Evolutionary conservation across 352 stramenopile species (phyloP), one percentile per base, ranked within the genome.

Genomic region (Aphanomyces cochlioides): DNA sequence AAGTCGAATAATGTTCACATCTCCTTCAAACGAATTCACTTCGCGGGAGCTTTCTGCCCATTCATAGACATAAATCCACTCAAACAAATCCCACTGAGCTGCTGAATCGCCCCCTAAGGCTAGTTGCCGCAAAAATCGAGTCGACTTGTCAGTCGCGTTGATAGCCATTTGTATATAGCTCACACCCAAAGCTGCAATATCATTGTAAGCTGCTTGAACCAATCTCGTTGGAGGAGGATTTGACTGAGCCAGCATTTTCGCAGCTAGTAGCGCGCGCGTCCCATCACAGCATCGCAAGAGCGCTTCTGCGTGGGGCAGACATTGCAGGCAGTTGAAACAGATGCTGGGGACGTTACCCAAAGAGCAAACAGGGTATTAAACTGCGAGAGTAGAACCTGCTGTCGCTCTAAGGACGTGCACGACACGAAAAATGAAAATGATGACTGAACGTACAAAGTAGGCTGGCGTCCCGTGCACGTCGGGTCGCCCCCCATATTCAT

Each of bases 51-150:
- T n/a, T n/a, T 12, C 17, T n/a, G 43, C 43, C 43, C 43, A 50
- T 50, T 50, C 43, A 36, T 56, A 67, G 5, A 36, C 13, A 36
- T 67, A 67, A 8, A 36, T 56, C 59, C 59, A 67, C 10, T 2
- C 43, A 50, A 50, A n/a, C 10, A 50, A 12, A n/a, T 50, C 43
- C 43, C 43, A 50, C 43, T n/a, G 17, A n/a, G 43, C 43, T n/a
- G 2, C 10, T 28, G 28, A 0, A n/a, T 50, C 43, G 10, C 10
- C 17, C 2, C 10, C 10, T n/a, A 50, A 50, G 2, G 17, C 10
- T 2, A 12, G 10, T 2, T 50, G 43, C 43, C 10, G 10, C 10
- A 50, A n/a, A n/a, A 50, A n/a, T 2, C 10, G 10, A n/a, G 10
- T n/a, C 10, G 10, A n/a, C 1, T n/a, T n/a, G 43, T n/a, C 17